Evolutionary conservation across 192 early-diverging fungal species (phyloP), one percentile per base, ranked within the genome.

Genomic region (Spizellomyces sp.): DNA sequence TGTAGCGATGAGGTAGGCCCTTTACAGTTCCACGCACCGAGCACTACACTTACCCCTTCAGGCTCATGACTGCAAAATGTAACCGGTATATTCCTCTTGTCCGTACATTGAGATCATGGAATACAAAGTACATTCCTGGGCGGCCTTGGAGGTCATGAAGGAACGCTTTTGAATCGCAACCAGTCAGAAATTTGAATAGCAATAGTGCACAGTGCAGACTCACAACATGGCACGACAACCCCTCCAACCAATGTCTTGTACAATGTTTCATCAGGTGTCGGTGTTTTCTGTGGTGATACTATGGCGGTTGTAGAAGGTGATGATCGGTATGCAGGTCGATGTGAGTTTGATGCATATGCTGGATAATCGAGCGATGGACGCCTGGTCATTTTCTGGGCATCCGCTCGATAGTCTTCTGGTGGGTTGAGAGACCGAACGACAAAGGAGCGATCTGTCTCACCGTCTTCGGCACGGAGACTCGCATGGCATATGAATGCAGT

Each of bases 71-170:
- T 27, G 81, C 47, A 52, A 80, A 79, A 48, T 74, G 60, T 17
- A 83, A 55, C 8, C 79, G 63, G 59, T 75, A 83, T 22, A 44
- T 45, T 3, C 80, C 80, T n/a, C 75, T 74, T 15, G 66, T 75
- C 12, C 81, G 75, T 12, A 83, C 70, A 7, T 67, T 70, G 12
- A 83, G 61, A 44, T 83, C 81, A 48, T 58, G 65, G 54, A 83
- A 83, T 47, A 83, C 77, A 65, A 83, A 83, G 57, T 80, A 83
- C 27, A 73, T 50, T 10, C 73, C 79, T 15, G 76, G 54, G 4
- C 36, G 67, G 9, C 65, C 71, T 36, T 80, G 60, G n/a, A 64
- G 10, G 55, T 81, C 74, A 19, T 15, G 8, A 17, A 81, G 45
- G 9, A 60, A 8, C 9, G 42, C 19, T 60, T 2, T 0, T 12